Conservation (phyloP, 345 rosid species). For the Aquilaria yunnanensis region DNA sequence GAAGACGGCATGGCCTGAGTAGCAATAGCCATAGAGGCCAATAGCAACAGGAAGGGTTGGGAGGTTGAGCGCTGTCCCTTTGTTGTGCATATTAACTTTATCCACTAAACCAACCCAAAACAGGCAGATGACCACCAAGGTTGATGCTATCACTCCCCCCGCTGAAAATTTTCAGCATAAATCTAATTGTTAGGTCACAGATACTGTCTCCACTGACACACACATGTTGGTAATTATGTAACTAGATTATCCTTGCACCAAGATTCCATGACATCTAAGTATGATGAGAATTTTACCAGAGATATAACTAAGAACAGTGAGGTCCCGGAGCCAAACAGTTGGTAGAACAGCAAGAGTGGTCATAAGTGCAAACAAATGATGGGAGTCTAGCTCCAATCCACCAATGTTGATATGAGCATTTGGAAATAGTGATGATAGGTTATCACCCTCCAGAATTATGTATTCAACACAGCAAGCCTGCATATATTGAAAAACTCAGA, state of each 20-base stretch:
- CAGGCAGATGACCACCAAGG: constrained; percentile 72
- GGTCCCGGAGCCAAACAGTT: constrained; percentile 90
- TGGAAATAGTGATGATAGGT: constrained; percentile 81
- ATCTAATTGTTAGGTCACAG: too few species aligned
- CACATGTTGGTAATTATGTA: too few species aligned
- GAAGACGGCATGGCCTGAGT: constrained; percentile 97
- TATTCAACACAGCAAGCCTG: constrained; percentile 93
- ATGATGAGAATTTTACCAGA: constrained; percentile 44
- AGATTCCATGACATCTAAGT: background rate
- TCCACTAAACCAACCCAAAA: constrained; percentile 88
- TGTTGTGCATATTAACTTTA: constrained; percentile 57
- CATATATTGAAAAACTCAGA: constrained; percentile 11
- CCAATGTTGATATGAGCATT: constrained; percentile 60
- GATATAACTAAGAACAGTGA: constrained; percentile 74
- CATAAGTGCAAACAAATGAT: constrained; percentile 62
- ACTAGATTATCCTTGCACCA: background rate
- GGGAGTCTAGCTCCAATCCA: constrained; percentile 46
- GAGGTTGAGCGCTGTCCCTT: constrained; percentile 59
- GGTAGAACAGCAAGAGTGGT: constrained; percentile 78
- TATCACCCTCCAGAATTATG: constrained; percentile 85
- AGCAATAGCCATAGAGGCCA: constrained; percentile 92
- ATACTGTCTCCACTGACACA: too few species aligned
- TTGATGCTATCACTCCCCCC: constrained; percentile 93
- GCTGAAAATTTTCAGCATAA: constrained; percentile 33
- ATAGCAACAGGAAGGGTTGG: constrained; percentile 86